Conservation (phyloP, 2,329 filamentous ascomycete species). For the Paecilomyces niveus region DNA sequence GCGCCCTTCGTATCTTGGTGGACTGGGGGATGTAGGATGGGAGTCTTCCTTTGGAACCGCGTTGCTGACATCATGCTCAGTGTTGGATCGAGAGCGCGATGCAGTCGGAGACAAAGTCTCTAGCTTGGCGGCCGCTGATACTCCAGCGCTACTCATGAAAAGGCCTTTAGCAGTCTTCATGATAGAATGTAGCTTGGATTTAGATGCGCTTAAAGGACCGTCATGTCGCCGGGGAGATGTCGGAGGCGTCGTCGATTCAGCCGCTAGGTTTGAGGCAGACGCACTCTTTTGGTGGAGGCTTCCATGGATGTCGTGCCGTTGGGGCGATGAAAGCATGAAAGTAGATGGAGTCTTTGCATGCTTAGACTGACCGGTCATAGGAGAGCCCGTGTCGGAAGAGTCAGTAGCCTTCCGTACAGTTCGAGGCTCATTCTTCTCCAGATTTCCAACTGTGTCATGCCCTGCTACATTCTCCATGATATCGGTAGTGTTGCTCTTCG, state of each 20-base stretch:
- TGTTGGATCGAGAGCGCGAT: conserved; percentile 19
- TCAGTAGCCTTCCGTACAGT: conserved; percentile 20
- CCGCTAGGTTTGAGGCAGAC: conserved; percentile 52
- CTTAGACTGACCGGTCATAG: conserved; percentile 1
- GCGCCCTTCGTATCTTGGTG: conserved; percentile 31
- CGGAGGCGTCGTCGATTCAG: conserved; percentile 50
- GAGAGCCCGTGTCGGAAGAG: conserved; percentile 20
- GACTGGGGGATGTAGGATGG: conserved; percentile 20
- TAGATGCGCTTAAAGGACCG: conserved; percentile 82
- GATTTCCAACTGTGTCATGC: conserved; percentile 43
- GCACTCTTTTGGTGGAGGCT: conserved; percentile 51
- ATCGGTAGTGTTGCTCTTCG: conserved; percentile 57
- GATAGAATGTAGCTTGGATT: conserved; percentile 86
- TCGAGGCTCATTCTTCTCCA: conserved; percentile 42
- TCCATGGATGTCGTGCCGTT: conserved; percentile 30
- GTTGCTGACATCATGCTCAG: conserved; percentile 19
- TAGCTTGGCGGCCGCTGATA: conserved; percentile 52
- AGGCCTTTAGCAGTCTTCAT: conserved; percentile 81
- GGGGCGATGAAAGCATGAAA: conserved; percentile 49
- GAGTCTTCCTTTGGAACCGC: conserved; percentile 11
- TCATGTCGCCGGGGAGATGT: conserved; percentile 57
- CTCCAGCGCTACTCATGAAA: conserved; percentile 64
- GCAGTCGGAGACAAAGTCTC: conserved; percentile 44
- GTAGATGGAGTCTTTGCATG: conserved; percentile 61
- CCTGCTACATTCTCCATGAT: conserved; percentile 52